These are phyloP conservation scores for Leccinellum albellum DNA, from an alignment of 768 basidiomycete species.

Conservation along the genomic window DNA sequence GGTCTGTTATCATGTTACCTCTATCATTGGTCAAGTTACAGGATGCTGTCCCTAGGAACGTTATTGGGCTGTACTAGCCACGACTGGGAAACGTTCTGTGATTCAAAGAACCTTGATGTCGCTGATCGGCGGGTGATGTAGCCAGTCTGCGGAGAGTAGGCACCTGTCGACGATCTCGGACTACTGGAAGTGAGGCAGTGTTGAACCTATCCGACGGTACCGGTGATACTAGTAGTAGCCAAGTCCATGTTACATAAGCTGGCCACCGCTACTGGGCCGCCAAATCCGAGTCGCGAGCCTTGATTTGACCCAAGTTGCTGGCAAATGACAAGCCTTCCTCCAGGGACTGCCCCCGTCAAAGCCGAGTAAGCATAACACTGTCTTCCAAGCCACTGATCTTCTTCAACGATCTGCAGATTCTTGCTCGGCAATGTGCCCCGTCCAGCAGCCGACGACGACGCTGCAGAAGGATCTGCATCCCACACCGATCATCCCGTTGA, in stretches of 20 bases:
- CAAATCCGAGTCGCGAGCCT: no score
- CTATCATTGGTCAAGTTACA: no score
- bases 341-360: constrained; percentile 54
- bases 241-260: no score
- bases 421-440: constrained; percentile 31
- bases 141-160: no score
- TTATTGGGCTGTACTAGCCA: no score
- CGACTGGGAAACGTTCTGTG: not conserved
- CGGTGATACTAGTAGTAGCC: no score
- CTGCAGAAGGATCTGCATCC: constrained; percentile 58
- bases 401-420: constrained; percentile 33
- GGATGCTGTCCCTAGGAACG: no score
- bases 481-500: constrained; percentile 19
- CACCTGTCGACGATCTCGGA: no score
- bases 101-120: not conserved
- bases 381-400: not conserved
- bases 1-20: no score
- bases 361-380: constrained; percentile 38
- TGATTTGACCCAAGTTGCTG: not conserved
- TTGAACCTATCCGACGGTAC: no score
- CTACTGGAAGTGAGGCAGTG: no score
- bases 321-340: constrained; percentile 9
- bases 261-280: no score
- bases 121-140: not conserved
- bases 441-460: constrained; percentile 48